phyloP scores from a whole-genome alignment of 495 filamentous ascomycete genomes.

The Hypoxylon cercidicola region DNA sequence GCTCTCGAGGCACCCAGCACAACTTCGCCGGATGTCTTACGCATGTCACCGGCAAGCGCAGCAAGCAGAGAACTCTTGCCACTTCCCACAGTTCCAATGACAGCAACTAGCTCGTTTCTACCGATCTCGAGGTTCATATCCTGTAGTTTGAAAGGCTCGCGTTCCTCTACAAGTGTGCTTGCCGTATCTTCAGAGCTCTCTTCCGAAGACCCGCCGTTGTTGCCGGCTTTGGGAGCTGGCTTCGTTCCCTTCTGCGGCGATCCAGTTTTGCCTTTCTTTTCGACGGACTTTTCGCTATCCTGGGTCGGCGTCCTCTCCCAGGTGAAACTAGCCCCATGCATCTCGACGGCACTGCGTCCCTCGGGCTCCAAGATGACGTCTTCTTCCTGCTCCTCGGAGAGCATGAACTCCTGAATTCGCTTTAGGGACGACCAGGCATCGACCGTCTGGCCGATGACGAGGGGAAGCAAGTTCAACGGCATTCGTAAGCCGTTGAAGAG shows the following conservation, averaged over 20 bases:
- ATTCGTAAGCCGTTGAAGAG: conserved; percentile 91
- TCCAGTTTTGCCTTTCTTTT: conserved; percentile 50
- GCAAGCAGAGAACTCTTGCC: conserved; percentile 93
- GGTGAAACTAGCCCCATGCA: conserved; percentile 83
- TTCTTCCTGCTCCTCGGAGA: conserved; percentile 86
- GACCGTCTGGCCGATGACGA: conserved; percentile 87
- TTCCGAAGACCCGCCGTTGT: conserved; percentile 41
- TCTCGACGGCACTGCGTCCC: conserved; percentile 73
- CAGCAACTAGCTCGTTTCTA: conserved; percentile 84
- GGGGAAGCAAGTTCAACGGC: conserved; percentile 85
- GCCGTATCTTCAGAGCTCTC: conserved; percentile 56
- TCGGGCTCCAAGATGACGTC: conserved; percentile 71
- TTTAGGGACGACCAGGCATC: conserved; percentile 87
- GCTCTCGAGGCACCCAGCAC: conserved; percentile 79
- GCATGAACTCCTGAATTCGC: conserved; percentile 86
- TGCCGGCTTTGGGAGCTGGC: conserved; percentile 42
- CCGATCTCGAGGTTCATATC: conserved; percentile 79
- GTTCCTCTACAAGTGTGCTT: conserved; percentile 65
- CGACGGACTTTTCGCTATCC: conserved; percentile 56
- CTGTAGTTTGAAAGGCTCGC: conserved; percentile 81
- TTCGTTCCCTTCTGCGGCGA: conserved; percentile 56
- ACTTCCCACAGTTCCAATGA: conserved; percentile 91
- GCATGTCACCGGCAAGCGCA: conserved; percentile 94
- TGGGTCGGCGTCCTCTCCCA: conserved; percentile 85
- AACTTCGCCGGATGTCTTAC: conserved; percentile 77